Percentiles rank a stretch among this genome's conserved stretches.
Conservation (phyloP, 768 basidiomycete species). For the Neoboletus brunneissimus region DNA sequence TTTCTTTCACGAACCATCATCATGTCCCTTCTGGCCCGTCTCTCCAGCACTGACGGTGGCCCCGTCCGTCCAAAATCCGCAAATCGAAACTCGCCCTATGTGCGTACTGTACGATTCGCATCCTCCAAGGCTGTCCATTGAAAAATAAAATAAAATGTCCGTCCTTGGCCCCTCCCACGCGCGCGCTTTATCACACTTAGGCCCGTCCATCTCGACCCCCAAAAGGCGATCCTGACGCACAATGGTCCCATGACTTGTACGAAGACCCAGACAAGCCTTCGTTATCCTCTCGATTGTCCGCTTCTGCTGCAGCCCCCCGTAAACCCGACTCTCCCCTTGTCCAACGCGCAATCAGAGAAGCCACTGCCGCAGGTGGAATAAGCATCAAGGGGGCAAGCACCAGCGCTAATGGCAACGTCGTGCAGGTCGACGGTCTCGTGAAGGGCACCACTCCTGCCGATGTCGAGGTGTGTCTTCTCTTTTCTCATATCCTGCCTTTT, state of each 20-base stretch:
- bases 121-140: slow-evolving; percentile 20
- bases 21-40: slow-evolving; percentile 32
- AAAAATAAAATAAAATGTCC: slow-evolving; percentile 18
- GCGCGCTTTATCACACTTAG: slow-evolving; percentile 13
- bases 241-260: slow-evolving; percentile 73
- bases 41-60: slow-evolving; percentile 30
- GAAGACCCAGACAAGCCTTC: slow-evolving; percentile 53
- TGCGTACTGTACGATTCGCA: slow-evolving; percentile 34
- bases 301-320: slow-evolving; percentile 40
- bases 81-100: slow-evolving; percentile 33
- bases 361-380: no score
- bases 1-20: slow-evolving; percentile 12
- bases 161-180: background rate
- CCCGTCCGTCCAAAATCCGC: slow-evolving; percentile 32
- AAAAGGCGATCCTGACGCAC: slow-evolving; percentile 62
- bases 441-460: slow-evolving; percentile 85
- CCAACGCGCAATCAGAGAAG: no score
- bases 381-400: no score
- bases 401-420: no score
- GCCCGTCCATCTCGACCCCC: slow-evolving; percentile 49
- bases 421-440: no score
- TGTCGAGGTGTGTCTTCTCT: slow-evolving; percentile 44
- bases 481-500: background rate
- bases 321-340: slow-evolving; percentile 55
- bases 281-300: slow-evolving; percentile 55